A percentile compares a stretch with the other conserved stretches of the same genome.
phyloP scores from a whole-genome alignment of 1,284 basidiomycete genomes.

The Leccinum laetum region DNA sequence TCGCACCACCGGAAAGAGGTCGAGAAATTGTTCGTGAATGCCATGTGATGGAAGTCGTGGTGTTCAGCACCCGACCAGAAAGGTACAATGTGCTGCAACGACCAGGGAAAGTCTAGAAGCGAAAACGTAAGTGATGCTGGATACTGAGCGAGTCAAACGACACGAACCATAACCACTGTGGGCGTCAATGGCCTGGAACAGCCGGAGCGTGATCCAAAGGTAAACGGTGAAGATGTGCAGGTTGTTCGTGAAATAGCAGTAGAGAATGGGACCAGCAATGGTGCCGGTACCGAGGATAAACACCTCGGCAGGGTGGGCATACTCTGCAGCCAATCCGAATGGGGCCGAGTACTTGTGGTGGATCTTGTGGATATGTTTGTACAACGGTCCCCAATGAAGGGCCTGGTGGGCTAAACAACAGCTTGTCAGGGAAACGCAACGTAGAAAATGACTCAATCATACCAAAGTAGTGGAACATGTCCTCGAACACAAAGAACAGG shows the following conservation, averaged over 20 bases:
- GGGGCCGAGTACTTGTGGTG: slow-evolving; percentile 98
- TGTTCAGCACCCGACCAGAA: slow-evolving; percentile 99
- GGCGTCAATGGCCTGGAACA: slow-evolving; percentile 98
- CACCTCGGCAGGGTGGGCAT: slow-evolving; percentile 94
- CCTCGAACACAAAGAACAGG: slow-evolving; percentile 96
- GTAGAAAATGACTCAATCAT: slow-evolving; percentile 13
- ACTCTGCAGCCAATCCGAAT: slow-evolving; percentile 97
- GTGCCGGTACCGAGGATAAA: slow-evolving; percentile 90
- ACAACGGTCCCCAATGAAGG: slow-evolving; percentile 88
- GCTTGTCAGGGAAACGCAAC: slow-evolving; percentile 5
- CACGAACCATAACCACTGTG: slow-evolving; percentile 89
- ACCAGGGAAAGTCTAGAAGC: slow-evolving; percentile 88
- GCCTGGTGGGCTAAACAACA: slow-evolving; percentile 74
- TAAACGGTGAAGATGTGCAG: slow-evolving; percentile 94
- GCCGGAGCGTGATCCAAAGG: slow-evolving; percentile 90
- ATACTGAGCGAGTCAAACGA: neutral
- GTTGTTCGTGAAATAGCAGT: slow-evolving; percentile 71
- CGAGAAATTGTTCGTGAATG: slow-evolving; percentile 87
- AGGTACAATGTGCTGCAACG: slow-evolving; percentile 91
- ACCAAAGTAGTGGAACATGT: slow-evolving; percentile 88
- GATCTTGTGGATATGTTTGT: slow-evolving; percentile 98
- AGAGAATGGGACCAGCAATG: slow-evolving; percentile 85
- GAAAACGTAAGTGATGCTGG: slow-evolving; percentile 1
- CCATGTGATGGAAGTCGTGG: slow-evolving; percentile 97
- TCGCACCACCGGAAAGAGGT: slow-evolving; percentile 96